Base-by-base conservation (phyloP, 2,329 filamentous ascomycete genomes). In the Scedosporium apiospermum region DNA sequence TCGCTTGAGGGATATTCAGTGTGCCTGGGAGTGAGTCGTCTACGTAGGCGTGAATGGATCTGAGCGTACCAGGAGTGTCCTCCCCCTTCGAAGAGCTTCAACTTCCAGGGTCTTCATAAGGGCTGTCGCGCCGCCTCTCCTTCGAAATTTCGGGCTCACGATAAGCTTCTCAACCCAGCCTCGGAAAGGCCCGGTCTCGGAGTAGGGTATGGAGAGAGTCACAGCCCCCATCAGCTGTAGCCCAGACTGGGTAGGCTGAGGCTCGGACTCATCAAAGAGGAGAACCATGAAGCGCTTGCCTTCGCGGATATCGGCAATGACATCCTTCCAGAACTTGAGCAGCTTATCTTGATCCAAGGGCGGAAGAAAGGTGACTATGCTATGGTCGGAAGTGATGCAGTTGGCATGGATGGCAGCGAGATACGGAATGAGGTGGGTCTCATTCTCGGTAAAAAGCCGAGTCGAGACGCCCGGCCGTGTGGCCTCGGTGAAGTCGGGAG, bases 321-420 rank as follows among this genome's bases (percentile, higher is more conserved):
- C 74, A 23, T 77, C 75, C 67, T 80, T 79, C 85, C 84, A 88
- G 77, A 80, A 87, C 7, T 74, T 67, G 34, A 82, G 73, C 46
- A 88, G 79, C 68, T 82, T 83, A 44, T 79, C 75, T 68, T 83
- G 76, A 58, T 78, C 78, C 41, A 87, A 73, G 0, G 85, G 84
- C n/a, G 83, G 82, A 14, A 85, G 74, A 69, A 87, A 88, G 4
- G 78, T 82, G 27, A 82, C 82, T 42, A 84, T 77, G 65, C 80
- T 81, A 68, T 78, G 76, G 72, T 85, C 83, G 64, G 79, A 74
- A 4, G 79, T 81, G 69, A 88, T 84, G 72, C 84, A 86, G 14
- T 79, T 77, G 64, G 78, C 80, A 66, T 87, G 85, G 26, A 88
- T 76, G 57, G 78, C 77, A 42, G 83, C 83, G 18, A 88, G 76